A percentile compares a stretch with the other conserved stretches of the same genome.
phyloP scores from a whole-genome alignment of 1,284 basidiomycete species.

The Cryptococcus maquisensis region DNA sequence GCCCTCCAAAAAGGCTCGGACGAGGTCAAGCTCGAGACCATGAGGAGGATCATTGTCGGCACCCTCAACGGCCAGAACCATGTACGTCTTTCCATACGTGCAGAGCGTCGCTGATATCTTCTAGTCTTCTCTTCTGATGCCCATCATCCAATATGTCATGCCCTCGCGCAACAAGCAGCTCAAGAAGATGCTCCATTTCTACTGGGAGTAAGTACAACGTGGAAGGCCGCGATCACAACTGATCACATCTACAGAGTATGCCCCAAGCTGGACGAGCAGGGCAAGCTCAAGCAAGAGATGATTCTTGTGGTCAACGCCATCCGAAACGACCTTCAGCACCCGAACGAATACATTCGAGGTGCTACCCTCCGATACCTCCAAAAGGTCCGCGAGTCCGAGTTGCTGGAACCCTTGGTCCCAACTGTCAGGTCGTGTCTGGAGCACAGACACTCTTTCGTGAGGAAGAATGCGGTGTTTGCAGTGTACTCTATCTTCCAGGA shows the following conservation, averaged over 20 bases:
- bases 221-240: background rate
- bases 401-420: conserved; percentile 93
- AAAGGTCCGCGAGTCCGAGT: conserved; percentile 90
- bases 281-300: conserved; percentile 99
- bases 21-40: conserved; percentile 94
- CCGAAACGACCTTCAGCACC: conserved; percentile 98
- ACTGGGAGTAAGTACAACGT: conserved; percentile 69
- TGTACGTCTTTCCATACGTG: conserved; percentile 40
- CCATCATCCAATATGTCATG: conserved; percentile 96
- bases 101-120: background rate
- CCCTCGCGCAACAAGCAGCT: conserved; percentile 94
- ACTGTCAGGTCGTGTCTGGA: conserved; percentile 91
- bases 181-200: conserved; percentile 98
- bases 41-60: conserved; percentile 89
- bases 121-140: conserved; percentile 89
- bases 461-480: conserved; percentile 98
- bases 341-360: conserved; percentile 98
- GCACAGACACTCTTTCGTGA: conserved; percentile 96
- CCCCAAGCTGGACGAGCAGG: conserved; percentile 94
- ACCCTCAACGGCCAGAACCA: conserved; percentile 90
- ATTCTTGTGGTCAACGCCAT: conserved; percentile 98
- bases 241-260: conserved; percentile 60
- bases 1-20: conserved; percentile 87
- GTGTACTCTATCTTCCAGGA: conserved; percentile 90
- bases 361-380: conserved; percentile 94